Conservation (phyloP, 2,329 filamentous ascomycete species). For the Apiospora koreana region DNA sequence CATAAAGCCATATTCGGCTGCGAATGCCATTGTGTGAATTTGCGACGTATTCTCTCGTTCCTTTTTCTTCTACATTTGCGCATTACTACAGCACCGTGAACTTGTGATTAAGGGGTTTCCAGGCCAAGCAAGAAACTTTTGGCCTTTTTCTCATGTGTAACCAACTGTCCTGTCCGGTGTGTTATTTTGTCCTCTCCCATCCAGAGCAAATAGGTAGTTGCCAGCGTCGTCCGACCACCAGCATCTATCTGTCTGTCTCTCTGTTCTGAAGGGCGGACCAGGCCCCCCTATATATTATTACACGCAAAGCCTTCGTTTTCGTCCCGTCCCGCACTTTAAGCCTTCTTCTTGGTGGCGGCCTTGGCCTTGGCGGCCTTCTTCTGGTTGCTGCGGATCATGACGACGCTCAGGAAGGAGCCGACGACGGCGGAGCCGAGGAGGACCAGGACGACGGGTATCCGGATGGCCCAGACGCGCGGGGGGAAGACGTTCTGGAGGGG, state of each 20-base stretch:
- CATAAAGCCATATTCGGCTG: conserved; percentile 2
- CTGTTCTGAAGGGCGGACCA: background rate
- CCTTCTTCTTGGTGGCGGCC: conserved; percentile 84
- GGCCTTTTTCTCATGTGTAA: background rate
- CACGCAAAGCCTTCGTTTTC: conserved; percentile 22
- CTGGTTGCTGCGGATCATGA: conserved; percentile 98
- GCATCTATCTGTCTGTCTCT: background rate
- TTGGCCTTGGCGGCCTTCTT: conserved; percentile 97
- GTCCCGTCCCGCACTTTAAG: conserved; percentile 45
- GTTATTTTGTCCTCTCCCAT: background rate
- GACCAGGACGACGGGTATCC: conserved; percentile 95
- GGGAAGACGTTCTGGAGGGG: conserved; percentile 94
- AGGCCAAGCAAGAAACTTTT: background rate
- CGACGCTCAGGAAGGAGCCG: conserved; percentile 90
- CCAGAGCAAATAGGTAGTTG: background rate
- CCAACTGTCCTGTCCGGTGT: background rate
- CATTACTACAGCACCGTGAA: background rate
- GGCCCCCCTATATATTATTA: background rate
- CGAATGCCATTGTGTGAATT: background rate
- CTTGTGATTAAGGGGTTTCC: background rate
- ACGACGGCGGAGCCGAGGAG: conserved; percentile 91
- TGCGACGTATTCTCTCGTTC: background rate
- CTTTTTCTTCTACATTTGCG: background rate
- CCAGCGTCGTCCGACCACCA: background rate
- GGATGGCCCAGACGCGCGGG: conserved; percentile 97